Evolutionary conservation across 192 early-diverging fungal genomes (phyloP), one percentile per base, ranked within the genome.

Genomic region (Coemansia sp.): DNA sequence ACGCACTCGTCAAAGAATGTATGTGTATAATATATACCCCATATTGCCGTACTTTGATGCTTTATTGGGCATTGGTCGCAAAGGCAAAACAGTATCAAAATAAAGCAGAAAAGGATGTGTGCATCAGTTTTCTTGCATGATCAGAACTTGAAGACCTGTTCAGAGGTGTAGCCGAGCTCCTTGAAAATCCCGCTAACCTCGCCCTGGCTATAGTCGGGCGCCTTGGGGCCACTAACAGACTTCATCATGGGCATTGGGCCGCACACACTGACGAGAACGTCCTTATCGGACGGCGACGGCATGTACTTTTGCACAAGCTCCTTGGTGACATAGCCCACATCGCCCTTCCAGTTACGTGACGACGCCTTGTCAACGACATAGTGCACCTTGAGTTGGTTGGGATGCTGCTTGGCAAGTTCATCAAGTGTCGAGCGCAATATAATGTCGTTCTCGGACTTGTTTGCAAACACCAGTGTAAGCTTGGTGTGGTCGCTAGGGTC

Each of bases 131-230:
- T n/a, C n/a, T n/a, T 1, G 12, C 3, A 4, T 9, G 3, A 12
- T 72, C 62, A 94, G 64, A 92, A 93, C 81, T 94, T 94, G 75
- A 90, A 91, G n/a, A 95, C 92, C 63, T 93, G 84, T 18, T 84
- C 63, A 7, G 84, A 77, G 33, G 81, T 82, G 74, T 89, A 89
- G 12, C 92, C 91, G 53, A 92, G 75, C 73, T 89, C 84, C 85
- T 91, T 89, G 39, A 98, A 83, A n/a, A 93, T 78, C 51, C 96
- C 96, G 25, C 74, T 77, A 43, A 98, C 70, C 23, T 87, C 84
- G 34, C 96, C 96, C 78, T 96, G 96, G 25, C 85, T 87, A 59
- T 77, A 90, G 74, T 94, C 90, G 30, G 84, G 84, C 7, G 86
- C 88, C 87, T 98, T 98, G 55, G 77, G 52, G 15, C 95, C 95